These are phyloP conservation scores for Aspergillus sp. DNA, from an alignment of 2,329 filamentous ascomycete species.

Conservation along the genomic window DNA sequence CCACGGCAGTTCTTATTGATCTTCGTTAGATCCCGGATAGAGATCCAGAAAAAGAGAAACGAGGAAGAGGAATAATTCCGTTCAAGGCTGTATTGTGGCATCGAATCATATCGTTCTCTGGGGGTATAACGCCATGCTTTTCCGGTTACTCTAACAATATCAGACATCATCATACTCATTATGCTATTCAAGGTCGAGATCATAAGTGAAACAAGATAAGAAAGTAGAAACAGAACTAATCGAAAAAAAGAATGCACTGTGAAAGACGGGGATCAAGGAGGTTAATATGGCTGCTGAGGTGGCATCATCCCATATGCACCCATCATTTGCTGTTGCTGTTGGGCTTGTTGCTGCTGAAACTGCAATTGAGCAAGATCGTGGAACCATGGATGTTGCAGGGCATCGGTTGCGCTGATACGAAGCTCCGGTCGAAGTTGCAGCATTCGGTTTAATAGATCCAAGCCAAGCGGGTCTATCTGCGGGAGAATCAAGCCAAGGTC, in stretches of 20 bases:
- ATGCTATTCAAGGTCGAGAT: slow-evolving; percentile 9
- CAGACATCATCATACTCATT: slow-evolving; percentile 20
- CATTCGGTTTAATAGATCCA: slow-evolving; percentile 85
- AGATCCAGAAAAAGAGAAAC: not conserved
- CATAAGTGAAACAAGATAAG: not conserved
- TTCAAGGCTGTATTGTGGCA: not conserved
- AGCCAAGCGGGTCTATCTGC: slow-evolving; percentile 78
- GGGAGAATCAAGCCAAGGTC: slow-evolving; percentile 80
- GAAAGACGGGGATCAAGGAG: not conserved
- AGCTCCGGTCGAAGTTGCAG: slow-evolving; percentile 88
- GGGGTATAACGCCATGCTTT: slow-evolving; percentile 25
- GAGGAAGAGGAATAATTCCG: slow-evolving; percentile 6
- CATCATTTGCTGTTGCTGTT: slow-evolving; percentile 32
- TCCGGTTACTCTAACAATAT: slow-evolving; percentile 18
- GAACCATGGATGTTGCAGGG: slow-evolving; percentile 90
- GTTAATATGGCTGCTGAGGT: slow-evolving; percentile 29
- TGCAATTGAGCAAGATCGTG: slow-evolving; percentile 54
- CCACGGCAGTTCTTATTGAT: not conserved
- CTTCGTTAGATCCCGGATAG: not conserved
- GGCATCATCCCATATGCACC: slow-evolving; percentile 35
- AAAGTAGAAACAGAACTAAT: not conserved
- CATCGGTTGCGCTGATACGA: slow-evolving; percentile 78
- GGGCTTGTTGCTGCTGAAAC: slow-evolving; percentile 41
- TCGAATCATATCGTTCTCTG: slow-evolving; percentile 9
- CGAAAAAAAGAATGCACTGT: not conserved